Percentiles rank a stretch among this genome's conserved stretches.
phyloP scores from a whole-genome alignment of 83 land plant genomes.

The Picea mariana region DNA sequence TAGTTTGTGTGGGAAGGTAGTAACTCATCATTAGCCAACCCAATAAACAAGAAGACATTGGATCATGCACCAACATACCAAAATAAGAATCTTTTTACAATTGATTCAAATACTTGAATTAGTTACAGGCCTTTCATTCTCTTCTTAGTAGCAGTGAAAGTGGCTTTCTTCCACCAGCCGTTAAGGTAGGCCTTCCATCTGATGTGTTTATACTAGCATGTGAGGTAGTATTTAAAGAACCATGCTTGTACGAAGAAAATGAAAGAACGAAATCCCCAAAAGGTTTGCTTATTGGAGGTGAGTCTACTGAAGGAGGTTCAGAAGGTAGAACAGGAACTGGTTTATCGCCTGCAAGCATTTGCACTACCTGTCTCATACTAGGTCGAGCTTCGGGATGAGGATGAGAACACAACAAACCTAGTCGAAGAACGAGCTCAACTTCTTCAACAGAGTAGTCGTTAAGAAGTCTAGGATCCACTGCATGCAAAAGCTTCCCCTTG shows the following conservation, averaged over 20 bases:
- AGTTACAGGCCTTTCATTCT: background rate
- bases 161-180: background rate
- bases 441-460: no score
- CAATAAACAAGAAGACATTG: background rate
- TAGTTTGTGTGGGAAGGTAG: background rate
- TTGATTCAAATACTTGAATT: no score
- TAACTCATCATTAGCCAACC: background rate
- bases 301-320: background rate
- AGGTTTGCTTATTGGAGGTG: background rate
- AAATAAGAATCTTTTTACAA: background rate
- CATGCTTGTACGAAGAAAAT: no score
- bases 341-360: slow-evolving; percentile 3
- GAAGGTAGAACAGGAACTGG: background rate
- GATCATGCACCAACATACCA: background rate
- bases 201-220: background rate
- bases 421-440: no score
- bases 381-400: slow-evolving; percentile 11
- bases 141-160: background rate
- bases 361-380: background rate
- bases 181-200: background rate
- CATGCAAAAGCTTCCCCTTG: no score
- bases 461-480: no score
- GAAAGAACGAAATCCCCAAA: slow-evolving; percentile 36
- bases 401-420: no score
- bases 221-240: background rate